Evolutionary conservation across 306 rosid species (phyloP).

Genomic region (Ceratonia siliqua): DNA sequence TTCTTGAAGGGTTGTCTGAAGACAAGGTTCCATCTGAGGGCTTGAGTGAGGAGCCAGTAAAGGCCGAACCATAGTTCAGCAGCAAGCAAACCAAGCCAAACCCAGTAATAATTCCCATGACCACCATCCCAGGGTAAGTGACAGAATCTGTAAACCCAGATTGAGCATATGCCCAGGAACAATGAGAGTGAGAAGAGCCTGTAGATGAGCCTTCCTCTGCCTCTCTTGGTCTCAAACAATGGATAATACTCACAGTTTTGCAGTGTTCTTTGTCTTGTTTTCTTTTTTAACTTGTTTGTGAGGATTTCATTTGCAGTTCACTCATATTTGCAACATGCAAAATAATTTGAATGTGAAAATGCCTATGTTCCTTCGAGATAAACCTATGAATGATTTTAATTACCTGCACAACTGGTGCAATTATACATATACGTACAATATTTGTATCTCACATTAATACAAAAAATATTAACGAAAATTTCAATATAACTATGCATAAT

Average conservation of each 20-base stretch:
- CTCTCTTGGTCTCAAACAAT: constrained; percentile 59
- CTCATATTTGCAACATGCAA: too few relatives aligned
- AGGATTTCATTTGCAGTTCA: neutral
- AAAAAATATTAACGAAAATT: too few relatives aligned
- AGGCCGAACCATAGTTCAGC: constrained; percentile 84
- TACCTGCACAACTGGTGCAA: too few relatives aligned
- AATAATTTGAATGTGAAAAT: too few relatives aligned
- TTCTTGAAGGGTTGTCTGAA: constrained; percentile 58
- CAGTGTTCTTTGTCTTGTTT: constrained; percentile 3
- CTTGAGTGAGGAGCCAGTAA: constrained; percentile 76
- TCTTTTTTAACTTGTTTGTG: neutral
- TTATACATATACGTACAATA: too few relatives aligned
- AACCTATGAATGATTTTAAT: too few relatives aligned
- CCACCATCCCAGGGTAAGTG: constrained; percentile 39
- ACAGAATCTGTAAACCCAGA: constrained; percentile 66
- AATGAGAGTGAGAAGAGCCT: constrained; percentile 53
- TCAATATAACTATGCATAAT: too few relatives aligned
- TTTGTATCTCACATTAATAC: too few relatives aligned
- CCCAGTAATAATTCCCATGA: constrained; percentile 42
- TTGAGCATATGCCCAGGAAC: constrained; percentile 55
- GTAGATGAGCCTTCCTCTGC: constrained; percentile 44
- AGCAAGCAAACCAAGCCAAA: constrained; percentile 60
- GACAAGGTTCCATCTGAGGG: constrained; percentile 62
- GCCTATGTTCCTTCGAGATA: too few relatives aligned
- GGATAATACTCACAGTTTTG: constrained; percentile 34